phyloP scores from a whole-genome alignment of 1,139 yeast species.

The Blastobotrys apis region DNA sequence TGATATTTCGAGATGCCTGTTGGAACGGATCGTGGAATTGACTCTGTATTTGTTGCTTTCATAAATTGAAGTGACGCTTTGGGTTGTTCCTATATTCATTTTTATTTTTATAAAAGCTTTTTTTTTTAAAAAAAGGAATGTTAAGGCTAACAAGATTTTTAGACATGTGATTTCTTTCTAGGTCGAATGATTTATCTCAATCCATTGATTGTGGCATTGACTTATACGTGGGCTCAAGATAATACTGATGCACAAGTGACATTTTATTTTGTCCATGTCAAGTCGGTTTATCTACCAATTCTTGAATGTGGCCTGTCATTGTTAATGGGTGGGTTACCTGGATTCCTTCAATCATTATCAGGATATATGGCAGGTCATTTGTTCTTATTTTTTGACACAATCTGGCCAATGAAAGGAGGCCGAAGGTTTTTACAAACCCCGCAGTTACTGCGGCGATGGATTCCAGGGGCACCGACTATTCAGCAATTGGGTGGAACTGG shows the following conservation, averaged over 20 bases:
- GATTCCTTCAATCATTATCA: conserved; percentile 27
- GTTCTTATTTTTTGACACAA: conserved; percentile 30
- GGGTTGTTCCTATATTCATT: conserved; percentile 11
- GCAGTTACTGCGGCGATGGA: conserved; percentile 18
- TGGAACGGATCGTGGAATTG: conserved; percentile 29
- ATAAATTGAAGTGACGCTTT: no score
- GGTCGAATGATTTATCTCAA: conserved; percentile 1
- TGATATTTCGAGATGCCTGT: conserved; percentile 28
- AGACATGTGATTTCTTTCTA: neutral
- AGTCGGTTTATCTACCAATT: conserved; percentile 35
- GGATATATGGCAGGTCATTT: conserved; percentile 37
- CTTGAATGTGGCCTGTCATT: conserved; percentile 30
- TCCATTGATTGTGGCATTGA: conserved; percentile 27
- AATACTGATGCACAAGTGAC: conserved; percentile 29
- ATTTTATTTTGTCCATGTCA: conserved; percentile 32
- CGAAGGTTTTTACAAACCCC: conserved; percentile 27
- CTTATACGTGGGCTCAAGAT: conserved; percentile 39
- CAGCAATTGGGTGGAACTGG: conserved; percentile 4
- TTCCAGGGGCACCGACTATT: conserved; percentile 24
- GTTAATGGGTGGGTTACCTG: conserved; percentile 30
- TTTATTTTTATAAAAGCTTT: neutral
- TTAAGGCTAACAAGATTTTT: neutral
- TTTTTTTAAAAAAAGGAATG: neutral
- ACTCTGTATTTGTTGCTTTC: neutral
- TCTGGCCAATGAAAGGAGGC: conserved; percentile 27